Evolutionary conservation across 1,284 basidiomycete genomes (phyloP).

Genomic region (Trametes hirsuta): DNA sequence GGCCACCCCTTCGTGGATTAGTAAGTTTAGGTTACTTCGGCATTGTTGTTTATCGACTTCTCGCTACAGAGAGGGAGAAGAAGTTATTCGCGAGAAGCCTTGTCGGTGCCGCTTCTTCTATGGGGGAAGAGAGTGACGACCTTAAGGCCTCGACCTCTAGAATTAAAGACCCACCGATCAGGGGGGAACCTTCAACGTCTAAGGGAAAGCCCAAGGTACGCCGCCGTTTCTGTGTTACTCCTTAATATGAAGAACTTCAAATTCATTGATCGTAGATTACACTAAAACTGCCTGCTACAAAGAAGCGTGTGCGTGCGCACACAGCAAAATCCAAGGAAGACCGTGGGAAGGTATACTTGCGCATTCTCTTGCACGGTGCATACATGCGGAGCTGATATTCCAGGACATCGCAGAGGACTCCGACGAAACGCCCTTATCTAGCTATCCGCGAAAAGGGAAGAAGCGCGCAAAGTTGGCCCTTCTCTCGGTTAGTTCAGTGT

Average conservation of each 20-base stretch:
- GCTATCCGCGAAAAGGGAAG: slow-evolving; percentile 11
- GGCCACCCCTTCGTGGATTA: slow-evolving; percentile 40
- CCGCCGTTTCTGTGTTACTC: neutral
- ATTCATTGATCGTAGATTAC: neutral
- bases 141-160: neutral
- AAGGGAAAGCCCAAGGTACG: slow-evolving; percentile 14
- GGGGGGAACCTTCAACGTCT: slow-evolving; percentile 4
- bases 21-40: slow-evolving; percentile 12
- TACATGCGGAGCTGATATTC: neutral
- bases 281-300: neutral
- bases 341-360: neutral
- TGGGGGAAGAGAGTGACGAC: slow-evolving; percentile 30
- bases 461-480: slow-evolving; percentile 4
- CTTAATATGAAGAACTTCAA: neutral
- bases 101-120: neutral
- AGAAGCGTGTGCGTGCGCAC: slow-evolving; percentile 10
- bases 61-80: slow-evolving; percentile 41
- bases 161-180: neutral
- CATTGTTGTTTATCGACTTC: neutral
- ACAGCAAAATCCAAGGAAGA: slow-evolving; percentile 2
- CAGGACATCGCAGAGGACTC: slow-evolving; percentile 6
- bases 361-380: neutral
- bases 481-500: slow-evolving; percentile 1
- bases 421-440: slow-evolving; percentile 10
- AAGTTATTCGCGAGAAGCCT: slow-evolving; percentile 44